Base-by-base conservation (phyloP, 805 yeast genomes). In the Suhomyces sp. region DNA sequence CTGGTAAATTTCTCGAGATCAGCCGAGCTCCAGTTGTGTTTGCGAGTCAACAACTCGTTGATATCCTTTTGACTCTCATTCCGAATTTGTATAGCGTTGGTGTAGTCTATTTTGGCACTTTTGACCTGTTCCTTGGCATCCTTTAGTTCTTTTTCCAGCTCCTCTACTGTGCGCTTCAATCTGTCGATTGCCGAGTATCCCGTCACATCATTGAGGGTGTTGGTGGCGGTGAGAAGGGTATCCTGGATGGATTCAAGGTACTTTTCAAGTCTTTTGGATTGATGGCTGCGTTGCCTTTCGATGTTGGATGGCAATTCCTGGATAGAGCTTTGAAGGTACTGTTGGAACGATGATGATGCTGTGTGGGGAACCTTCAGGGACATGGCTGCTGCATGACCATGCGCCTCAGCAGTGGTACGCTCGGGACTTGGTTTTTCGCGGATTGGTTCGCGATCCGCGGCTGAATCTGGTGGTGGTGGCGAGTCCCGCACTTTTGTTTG, bases 1-100 rank as follows among this genome's bases (percentile, higher is more conserved):
- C 79, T 78, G 0, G 99, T 93, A 64, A 94, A 94, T 48, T 86
- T 69, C 59, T 92, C 97, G 46, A 94, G 74, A 67, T 94, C 99
- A 3, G 60, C 60, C 0, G 92, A 75, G 1, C 80, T 67, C 99
- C 99, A 94, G 20, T 80, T 76, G 58, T 86, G 85, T 58, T 94
- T 92, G 47, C 97, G 73, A 57, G 93, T 93, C 37, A 94, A 70
- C 15, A 94, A 72, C 60, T 91, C 97, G 65, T 92, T 94, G 48
- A 94, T 85, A 58, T 89, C 91, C 50, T 84, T 80, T 64, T 96
- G 99, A 35, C 93, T 85, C 10, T 70, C 69, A 0, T 89, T 77
- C 54, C 97, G 77, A 39, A 71, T 67, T 17, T 80, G 79, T 17
- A 89, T 81, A 0, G 96, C 90, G 9, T 75, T 75, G 3, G 80